Evolutionary conservation across 176 grass and related monocot genomes (phyloP).

Genomic region (Leersia perrieri): DNA sequence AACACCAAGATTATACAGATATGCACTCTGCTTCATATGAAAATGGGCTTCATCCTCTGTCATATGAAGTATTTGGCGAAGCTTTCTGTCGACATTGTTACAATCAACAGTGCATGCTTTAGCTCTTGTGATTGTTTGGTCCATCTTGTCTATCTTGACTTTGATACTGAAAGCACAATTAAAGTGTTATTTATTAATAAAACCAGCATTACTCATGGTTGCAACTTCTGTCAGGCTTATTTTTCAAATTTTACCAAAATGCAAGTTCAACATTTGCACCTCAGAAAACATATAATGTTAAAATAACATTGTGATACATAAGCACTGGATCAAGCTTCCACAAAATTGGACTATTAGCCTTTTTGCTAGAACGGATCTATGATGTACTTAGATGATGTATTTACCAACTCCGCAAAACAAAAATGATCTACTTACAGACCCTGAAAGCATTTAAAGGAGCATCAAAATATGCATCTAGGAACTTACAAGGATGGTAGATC

Average conservation of each 20-base stretch:
- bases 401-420: background rate
- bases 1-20: conserved; percentile 92
- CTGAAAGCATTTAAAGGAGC: conserved; percentile 9
- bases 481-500: conserved; percentile 94
- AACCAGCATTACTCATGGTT: background rate
- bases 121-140: conserved; percentile 60
- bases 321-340: background rate
- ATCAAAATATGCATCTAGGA: conserved; percentile 11
- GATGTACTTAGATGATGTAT: background rate
- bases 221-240: background rate
- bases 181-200: background rate
- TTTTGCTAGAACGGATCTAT: background rate
- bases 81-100: conserved; percentile 89
- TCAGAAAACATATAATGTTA: conserved; percentile 6
- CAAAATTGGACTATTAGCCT: background rate
- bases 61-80: conserved; percentile 91
- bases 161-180: conserved; percentile 60
- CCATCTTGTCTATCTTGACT: conserved; percentile 75
- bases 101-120: conserved; percentile 82
- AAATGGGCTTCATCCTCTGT: conserved; percentile 97
- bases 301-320: background rate
- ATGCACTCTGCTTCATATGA: conserved; percentile 98
- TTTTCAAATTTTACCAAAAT: background rate
- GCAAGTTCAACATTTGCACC: conserved; percentile 5
- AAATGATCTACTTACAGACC: background rate